A percentile compares a stretch with the other conserved stretches of the same genome.
Evolutionary conservation across 2,329 filamentous ascomycete genomes (phyloP).

Genomic region (Colletotrichum musae): DNA sequence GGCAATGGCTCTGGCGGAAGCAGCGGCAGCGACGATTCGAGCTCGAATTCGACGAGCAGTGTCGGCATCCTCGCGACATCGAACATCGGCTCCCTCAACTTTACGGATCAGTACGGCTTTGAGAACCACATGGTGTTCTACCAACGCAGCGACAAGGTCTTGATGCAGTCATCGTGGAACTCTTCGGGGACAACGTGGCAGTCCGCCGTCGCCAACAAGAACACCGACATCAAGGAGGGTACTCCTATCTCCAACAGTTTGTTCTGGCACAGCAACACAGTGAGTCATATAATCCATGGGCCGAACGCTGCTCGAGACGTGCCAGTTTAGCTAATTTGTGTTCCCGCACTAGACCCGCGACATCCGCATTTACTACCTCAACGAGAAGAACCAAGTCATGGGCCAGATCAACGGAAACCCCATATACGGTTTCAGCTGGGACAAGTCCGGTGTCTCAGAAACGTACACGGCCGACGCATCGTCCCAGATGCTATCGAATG

Average conservation of each 20-base stretch:
- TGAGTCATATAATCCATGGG: not conserved
- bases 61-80: slow-evolving; percentile 17
- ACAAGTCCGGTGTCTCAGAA: slow-evolving; percentile 32
- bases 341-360: slow-evolving; percentile 22
- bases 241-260: slow-evolving; percentile 39
- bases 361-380: slow-evolving; percentile 35
- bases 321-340: not conserved
- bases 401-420: slow-evolving; percentile 31
- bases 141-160: slow-evolving; percentile 25
- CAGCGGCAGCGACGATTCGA: slow-evolving; percentile 6
- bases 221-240: slow-evolving; percentile 29
- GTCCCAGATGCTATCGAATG: slow-evolving; percentile 35
- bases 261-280: slow-evolving; percentile 34
- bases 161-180: slow-evolving; percentile 36
- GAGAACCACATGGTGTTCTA: slow-evolving; percentile 36
- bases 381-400: slow-evolving; percentile 29
- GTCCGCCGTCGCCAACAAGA: slow-evolving; percentile 14
- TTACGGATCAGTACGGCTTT: slow-evolving; percentile 37
- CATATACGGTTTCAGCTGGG: slow-evolving; percentile 23
- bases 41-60: slow-evolving; percentile 12
- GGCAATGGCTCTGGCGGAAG: not conserved
- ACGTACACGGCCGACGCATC: slow-evolving; percentile 23
- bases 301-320: too few species aligned
- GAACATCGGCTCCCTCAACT: slow-evolving; percentile 36
- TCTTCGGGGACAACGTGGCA: slow-evolving; percentile 32